A percentile compares a stretch with the other conserved stretches of the same genome.
Conservation (phyloP, 495 filamentous ascomycete genomes). For the Parathielavia appendiculata region DNA sequence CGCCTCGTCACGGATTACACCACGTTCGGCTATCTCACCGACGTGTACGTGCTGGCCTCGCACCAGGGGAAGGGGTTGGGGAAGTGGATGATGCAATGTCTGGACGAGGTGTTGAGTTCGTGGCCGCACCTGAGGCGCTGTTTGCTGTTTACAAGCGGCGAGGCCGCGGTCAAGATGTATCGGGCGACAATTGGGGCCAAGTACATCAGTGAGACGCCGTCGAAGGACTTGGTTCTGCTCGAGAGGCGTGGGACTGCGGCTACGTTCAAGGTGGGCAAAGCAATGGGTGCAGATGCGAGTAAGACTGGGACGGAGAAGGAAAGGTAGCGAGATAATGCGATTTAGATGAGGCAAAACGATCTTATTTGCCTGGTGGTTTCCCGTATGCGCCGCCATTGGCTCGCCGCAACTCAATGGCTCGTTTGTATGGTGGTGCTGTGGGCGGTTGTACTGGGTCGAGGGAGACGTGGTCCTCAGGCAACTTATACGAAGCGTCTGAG, state of each 20-base stretch:
- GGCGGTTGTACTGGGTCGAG: slow-evolving; percentile 95
- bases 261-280: not conserved
- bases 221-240: slow-evolving; percentile 25
- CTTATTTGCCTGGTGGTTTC: slow-evolving; percentile 30
- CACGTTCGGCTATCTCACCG: slow-evolving; percentile 64
- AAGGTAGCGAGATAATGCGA: not conserved
- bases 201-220: slow-evolving; percentile 31
- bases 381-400: slow-evolving; percentile 74
- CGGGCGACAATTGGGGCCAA: slow-evolving; percentile 42
- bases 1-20: slow-evolving; percentile 60
- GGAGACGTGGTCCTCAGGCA: slow-evolving; percentile 68
- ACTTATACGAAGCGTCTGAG: slow-evolving; percentile 84
- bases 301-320: not conserved
- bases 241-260: slow-evolving; percentile 26
- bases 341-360: not conserved
- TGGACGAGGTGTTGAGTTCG: slow-evolving; percentile 48
- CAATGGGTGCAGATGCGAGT: not conserved
- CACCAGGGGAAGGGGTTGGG: slow-evolving; percentile 58
- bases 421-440: slow-evolving; percentile 90
- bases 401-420: slow-evolving; percentile 78
- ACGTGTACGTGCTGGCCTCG: slow-evolving; percentile 56
- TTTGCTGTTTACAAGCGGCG: slow-evolving; percentile 47
- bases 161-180: slow-evolving; percentile 42
- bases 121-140: slow-evolving; percentile 54
- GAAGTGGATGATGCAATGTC: slow-evolving; percentile 55